Conservation (phyloP, 2,329 filamentous ascomycete species). For the Epichloe sp. region DNA sequence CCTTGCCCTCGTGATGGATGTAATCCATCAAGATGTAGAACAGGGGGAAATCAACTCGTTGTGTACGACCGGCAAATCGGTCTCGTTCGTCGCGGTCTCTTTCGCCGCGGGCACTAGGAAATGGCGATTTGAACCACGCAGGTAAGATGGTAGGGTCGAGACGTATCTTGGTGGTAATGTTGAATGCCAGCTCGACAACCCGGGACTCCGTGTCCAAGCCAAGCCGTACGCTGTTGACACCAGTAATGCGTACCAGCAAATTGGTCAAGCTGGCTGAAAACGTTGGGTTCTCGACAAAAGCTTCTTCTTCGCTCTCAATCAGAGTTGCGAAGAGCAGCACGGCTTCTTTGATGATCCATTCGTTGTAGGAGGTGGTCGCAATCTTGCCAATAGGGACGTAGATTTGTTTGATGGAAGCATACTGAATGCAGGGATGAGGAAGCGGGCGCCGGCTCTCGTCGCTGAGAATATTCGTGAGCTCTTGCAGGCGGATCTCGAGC, state of each 20-base stretch:
- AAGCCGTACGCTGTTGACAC: slow-evolving; percentile 58
- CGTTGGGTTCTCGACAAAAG: slow-evolving; percentile 72
- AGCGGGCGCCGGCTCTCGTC: slow-evolving; percentile 81
- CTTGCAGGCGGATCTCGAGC: slow-evolving; percentile 48
- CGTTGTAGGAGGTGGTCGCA: slow-evolving; percentile 70
- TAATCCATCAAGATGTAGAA: slow-evolving; percentile 96
- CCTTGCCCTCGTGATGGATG: slow-evolving; percentile 87
- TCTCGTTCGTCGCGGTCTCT: slow-evolving; percentile 49
- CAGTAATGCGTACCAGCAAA: slow-evolving; percentile 66
- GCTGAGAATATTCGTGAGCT: slow-evolving; percentile 59
- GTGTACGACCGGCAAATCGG: slow-evolving; percentile 70
- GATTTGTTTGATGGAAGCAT: slow-evolving; percentile 73
- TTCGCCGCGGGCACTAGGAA: slow-evolving; percentile 18
- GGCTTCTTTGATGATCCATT: slow-evolving; percentile 72
- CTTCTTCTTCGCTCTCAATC: slow-evolving; percentile 92
- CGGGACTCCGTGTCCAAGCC: slow-evolving; percentile 73
- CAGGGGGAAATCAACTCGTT: slow-evolving; percentile 79
- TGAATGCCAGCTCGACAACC: slow-evolving; percentile 87
- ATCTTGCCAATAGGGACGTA: slow-evolving; percentile 86
- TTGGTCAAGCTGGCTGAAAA: slow-evolving; percentile 85
- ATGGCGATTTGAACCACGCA: slow-evolving; percentile 70
- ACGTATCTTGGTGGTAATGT: slow-evolving; percentile 90
- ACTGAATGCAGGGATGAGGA: slow-evolving; percentile 84
- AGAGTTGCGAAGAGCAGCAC: slow-evolving; percentile 81
- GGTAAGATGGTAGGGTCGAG: slow-evolving; percentile 75